Evolutionary conservation across 306 rosid species (phyloP).

Genomic region (Dryas drummondii): DNA sequence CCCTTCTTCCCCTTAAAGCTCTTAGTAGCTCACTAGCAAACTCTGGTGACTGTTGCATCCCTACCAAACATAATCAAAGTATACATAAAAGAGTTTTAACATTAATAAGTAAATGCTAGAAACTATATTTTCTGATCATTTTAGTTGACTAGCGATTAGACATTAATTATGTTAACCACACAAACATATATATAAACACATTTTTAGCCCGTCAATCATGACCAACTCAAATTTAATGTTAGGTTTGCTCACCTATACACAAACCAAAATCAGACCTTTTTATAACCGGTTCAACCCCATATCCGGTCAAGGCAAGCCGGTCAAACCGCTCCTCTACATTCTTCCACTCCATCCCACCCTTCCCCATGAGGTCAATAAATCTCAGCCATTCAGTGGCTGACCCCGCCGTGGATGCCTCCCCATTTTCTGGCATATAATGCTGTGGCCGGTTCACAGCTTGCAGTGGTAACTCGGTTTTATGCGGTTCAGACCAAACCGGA

Average conservation of each 20-base stretch:
- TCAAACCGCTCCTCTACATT: constrained; percentile 60
- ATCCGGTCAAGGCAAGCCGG: constrained; percentile 35
- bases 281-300: constrained; percentile 49
- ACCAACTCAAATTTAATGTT: background rate
- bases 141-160: too few species aligned
- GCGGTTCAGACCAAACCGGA: constrained; percentile 35
- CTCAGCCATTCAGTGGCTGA: constrained; percentile 19
- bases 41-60: constrained; percentile 68
- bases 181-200: too few species aligned
- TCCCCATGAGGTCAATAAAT: constrained; percentile 34
- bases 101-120: too few species aligned
- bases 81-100: background rate
- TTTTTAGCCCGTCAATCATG: too few species aligned
- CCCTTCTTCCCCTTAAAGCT: constrained; percentile 56
- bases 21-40: constrained; percentile 65
- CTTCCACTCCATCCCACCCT: constrained; percentile 56
- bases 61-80: constrained; percentile 30
- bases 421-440: constrained; percentile 27
- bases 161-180: too few species aligned
- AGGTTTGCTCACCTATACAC: constrained; percentile 69
- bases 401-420: constrained; percentile 14
- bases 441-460: constrained; percentile 9
- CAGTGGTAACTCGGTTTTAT: background rate
- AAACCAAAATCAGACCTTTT: constrained; percentile 58
- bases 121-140: too few species aligned